Base-by-base conservation (phyloP, 2,329 filamentous ascomycete genomes). In the Trichoderma harzianum region DNA sequence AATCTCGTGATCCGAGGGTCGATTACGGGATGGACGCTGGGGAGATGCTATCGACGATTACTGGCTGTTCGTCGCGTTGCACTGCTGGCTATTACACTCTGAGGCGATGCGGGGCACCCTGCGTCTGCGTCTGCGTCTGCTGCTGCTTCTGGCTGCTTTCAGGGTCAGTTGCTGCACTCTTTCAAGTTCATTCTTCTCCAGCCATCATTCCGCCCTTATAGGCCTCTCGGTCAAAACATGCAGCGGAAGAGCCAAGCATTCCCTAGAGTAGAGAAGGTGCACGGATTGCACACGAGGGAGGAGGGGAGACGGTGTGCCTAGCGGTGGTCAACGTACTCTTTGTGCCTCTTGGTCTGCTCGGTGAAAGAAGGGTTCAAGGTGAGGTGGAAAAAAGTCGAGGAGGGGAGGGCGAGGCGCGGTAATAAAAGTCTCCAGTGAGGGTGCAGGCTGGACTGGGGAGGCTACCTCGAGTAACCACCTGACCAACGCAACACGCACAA, bases 401-500 rank as follows among this genome's bases (percentile, higher is more conserved):
- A 72, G 71, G 71, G 71, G 71, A 72, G 71, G 66, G 71, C 71
- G 71, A 70, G 66, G 70, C 70, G 70, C 70, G 65, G 71, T 72
- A 72, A 72, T 72, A 72, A 72, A 72, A 72, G 71, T 70, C 66
- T 62, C 71, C 60, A 72, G 71, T 61, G 61, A 65, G 57, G 66
- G 53, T 53, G 67, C 60, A 55, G 39, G 39, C 61, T 64, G 64
- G 71, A 60, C 30, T n/a, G 71, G 71, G 66, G 71, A 72, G 67
- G 71, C 71, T 72, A 70, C 71, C 32, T 72, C 58, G 24, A 53
- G 58, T 39, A 57, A 70, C 71, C 71, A 72, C 71, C 71, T 72
- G 71, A 72, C 71, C 67, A 72, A 69, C 64, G 47, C 61, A 71
- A 24, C 64, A 72, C 64, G 69, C 69, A 71, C 61, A 28, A 60